A percentile compares a stretch with the other conserved stretches of the same genome.
phyloP scores from a whole-genome alignment of 441 rosid species.

The Mallotus repandus region DNA sequence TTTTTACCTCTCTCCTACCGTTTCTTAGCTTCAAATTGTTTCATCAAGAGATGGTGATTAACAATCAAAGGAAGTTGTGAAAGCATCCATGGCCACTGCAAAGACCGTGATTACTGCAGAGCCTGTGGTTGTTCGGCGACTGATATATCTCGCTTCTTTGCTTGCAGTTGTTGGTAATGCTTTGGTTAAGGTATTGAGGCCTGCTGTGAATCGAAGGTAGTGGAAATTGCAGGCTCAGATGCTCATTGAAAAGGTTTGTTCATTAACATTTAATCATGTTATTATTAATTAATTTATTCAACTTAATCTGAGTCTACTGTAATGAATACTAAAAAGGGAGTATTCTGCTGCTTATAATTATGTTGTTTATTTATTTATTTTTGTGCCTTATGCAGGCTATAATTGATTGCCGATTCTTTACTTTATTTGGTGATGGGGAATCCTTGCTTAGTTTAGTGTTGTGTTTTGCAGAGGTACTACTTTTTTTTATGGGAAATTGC shows the following conservation, averaged over 20 bases:
- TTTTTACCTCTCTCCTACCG: too few relatives aligned
- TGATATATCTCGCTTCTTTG: constrained; percentile 28
- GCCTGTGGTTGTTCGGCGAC: constrained; percentile 22
- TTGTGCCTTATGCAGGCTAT: constrained; percentile 41
- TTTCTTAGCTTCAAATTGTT: too few relatives aligned
- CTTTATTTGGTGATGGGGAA: constrained; percentile 62
- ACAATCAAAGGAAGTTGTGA: constrained; percentile 29
- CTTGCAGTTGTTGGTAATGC: constrained; percentile 17
- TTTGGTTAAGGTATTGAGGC: constrained; percentile 26
- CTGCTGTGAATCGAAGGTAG: constrained; percentile 25
- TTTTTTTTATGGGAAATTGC: not conserved
- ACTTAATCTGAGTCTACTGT: too few relatives aligned
- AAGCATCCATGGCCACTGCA: constrained; percentile 28
- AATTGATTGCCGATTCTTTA: constrained; percentile 65
- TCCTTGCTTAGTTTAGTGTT: constrained; percentile 59
- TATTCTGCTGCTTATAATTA: not conserved
- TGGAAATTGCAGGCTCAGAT: constrained; percentile 40
- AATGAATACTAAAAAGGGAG: too few relatives aligned
- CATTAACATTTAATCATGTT: not conserved
- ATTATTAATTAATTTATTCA: too few relatives aligned
- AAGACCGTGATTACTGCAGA: constrained; percentile 15
- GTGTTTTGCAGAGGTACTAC: constrained; percentile 69
- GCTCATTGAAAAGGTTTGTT: constrained; percentile 49
- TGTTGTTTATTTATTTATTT: not conserved
- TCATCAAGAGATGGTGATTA: constrained; percentile 19